Base-by-base conservation (phyloP, 2,329 filamentous ascomycete species). In the Aulographum hederae region DNA sequence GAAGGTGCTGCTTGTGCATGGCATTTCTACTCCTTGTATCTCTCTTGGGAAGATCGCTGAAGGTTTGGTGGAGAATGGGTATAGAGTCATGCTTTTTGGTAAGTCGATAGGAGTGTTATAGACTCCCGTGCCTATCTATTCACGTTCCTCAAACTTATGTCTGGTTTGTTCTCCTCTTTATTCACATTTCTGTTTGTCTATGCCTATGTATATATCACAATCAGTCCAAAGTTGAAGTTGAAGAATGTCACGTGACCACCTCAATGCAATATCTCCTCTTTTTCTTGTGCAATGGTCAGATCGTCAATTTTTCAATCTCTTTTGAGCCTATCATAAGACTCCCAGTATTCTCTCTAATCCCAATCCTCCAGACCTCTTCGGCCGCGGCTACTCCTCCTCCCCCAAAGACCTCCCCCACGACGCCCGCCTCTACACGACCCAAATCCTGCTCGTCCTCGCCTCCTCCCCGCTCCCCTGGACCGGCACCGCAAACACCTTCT, bases 11-110 rank as follows among this genome's bases (percentile, higher is more conserved):
- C 56, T 91, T 17, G 54, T 91, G 12, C 82, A 86, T 50, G 82
- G 82, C 4, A 85, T 89, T 43, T 78, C 72, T 31, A 89, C 80
- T 4, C 81, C 82, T 0, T 73, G 72, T 38, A 58, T 85, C 30
- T 65, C 78, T 0, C 54, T 86, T 13, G 72, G 70, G 2, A 63
- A 67, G 26, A 48, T 89, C 21, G 77, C 76, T 11, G 60, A 70
- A 45, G 66, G 63, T 32, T 60, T 91, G 32, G 78, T 67, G 1
- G 54, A 57, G 5, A 62, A 60, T 34, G 78, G 79, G 1, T 84
- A 68, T 48, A 63, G 81, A 37, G 80, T 92, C 2, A 75, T 91
- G 67, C 55, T 86, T 2, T 82, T 86, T 46, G 73, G 54, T 68
- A 54, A 52, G n/a, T n/a, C n/a, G n/a, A n/a, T n/a, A n/a, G 65